Percentiles rank a stretch among this genome's conserved stretches.
Evolutionary conservation across 371 early-diverging fungal species (phyloP).

Genomic region (Blakeslea trispora): DNA sequence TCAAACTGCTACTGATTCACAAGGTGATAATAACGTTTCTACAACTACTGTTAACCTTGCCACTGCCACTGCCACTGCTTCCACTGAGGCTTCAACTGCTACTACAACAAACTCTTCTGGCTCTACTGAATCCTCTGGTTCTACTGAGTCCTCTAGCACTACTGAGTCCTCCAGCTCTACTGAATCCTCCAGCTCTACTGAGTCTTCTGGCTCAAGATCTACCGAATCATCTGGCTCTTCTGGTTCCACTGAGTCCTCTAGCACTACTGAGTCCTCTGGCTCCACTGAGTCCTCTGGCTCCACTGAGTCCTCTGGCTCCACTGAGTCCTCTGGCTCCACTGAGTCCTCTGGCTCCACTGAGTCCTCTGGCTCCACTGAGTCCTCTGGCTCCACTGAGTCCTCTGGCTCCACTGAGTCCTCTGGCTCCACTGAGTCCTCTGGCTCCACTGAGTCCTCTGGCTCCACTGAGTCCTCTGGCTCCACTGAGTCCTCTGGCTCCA

Average conservation of each 20-base stretch:
- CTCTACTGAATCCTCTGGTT: too few relatives aligned
- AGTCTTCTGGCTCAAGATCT: too few relatives aligned
- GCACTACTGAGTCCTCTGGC: background rate
- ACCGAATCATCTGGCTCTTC: background rate
- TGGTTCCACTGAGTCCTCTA: background rate
- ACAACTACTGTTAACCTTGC: background rate
- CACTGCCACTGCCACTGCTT: background rate
- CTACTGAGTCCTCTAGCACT: too few relatives aligned
- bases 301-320: background rate
- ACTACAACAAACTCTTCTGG: background rate
- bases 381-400: background rate
- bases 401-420: too few relatives aligned
- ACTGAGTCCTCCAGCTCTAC: too few relatives aligned
- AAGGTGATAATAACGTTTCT: background rate
- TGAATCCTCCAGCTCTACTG: too few relatives aligned
- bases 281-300: background rate
- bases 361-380: background rate
- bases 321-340: background rate
- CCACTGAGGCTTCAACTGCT: background rate
- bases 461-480: background rate
- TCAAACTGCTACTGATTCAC: background rate
- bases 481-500: too few relatives aligned
- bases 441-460: background rate
- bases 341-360: background rate
- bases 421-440: background rate